Evolutionary conservation across 2,329 filamentous ascomycete genomes (phyloP), one percentile per base, ranked within the genome.

Genomic region (Colletotrichum sp.): DNA sequence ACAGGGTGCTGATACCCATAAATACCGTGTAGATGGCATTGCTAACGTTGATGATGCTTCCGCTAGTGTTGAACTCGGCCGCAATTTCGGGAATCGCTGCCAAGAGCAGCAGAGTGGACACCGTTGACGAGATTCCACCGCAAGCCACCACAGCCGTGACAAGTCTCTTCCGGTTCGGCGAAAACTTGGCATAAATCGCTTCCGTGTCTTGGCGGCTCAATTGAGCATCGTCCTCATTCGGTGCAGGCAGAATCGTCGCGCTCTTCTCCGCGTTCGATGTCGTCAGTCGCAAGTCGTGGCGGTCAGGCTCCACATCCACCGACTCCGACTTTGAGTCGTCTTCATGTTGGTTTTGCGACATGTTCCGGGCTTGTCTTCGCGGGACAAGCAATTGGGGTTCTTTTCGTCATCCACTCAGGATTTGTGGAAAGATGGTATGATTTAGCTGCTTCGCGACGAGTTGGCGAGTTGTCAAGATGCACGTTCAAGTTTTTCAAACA

Each of bases 81-180:
- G 94, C 93, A 4, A 96, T 92, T 81, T 96, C 94, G 2, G 94
- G 94, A 3, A 94, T 91, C 4, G 94, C 94, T 2, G 94, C 89
- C 14, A 96, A 84, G 14, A 96, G 91, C 2, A 93, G 34, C 56
- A 75, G 13, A 24, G 69, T 68, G 12, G 73, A 75, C 3, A 75
- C 36, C 4, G 73, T 75, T 1, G 73, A 75, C 13, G 73, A 70
- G 7, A 75, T 34, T 4, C 73, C 73, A 6, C 73, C 69, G 6
- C 73, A 75, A 6, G 73, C 73, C 7, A 75, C 69, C 8, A 75
- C 73, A 4, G 58, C 63, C 1, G 73, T 75, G 8, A 75, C 52
- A 24, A 75, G 73, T n/a, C 69, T 36, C 34, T 75, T 75, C 13
- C 70, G 63, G 6, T 43, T 38, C 7, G 63, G 73, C 8, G 43